A percentile compares a stretch with the other conserved stretches of the same genome.
phyloP scores from a whole-genome alignment of 1,139 yeast genomes.

The Hansenula lynferdii region DNA sequence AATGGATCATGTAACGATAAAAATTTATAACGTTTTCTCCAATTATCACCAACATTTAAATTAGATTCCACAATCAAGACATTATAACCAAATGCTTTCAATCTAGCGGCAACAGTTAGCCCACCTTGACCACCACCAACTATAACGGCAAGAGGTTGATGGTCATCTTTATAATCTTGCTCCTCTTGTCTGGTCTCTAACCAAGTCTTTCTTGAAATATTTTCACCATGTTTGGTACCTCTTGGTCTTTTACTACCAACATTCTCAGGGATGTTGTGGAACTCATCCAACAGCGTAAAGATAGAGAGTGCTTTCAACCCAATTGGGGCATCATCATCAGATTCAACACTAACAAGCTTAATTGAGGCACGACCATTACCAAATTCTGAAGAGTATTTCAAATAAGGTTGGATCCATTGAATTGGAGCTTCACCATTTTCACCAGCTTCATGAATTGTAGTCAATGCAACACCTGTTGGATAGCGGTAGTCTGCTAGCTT shows the following conservation, averaged over 20 bases:
- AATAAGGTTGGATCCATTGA: conserved; percentile 32
- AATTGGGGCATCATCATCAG: conserved; percentile 21
- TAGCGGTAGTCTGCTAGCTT: conserved; percentile 25
- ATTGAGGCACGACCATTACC: conserved; percentile 33
- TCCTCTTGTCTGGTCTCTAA: conserved; percentile 26
- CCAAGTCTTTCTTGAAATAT: conserved; percentile 30
- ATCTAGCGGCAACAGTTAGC: conserved; percentile 35
- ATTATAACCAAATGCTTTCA: conserved; percentile 34
- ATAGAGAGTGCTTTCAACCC: conserved; percentile 30
- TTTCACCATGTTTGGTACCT: conserved; percentile 37
- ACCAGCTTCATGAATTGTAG: conserved; percentile 25
- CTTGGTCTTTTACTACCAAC: conserved; percentile 28
- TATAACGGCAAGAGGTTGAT: conserved; percentile 35
- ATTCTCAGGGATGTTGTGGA: conserved; percentile 31
- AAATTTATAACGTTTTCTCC: conserved; percentile 40
- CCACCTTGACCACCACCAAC: conserved; percentile 45
- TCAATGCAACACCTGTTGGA: conserved; percentile 25
- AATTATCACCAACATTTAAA: conserved; percentile 36
- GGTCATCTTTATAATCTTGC: conserved; percentile 24
- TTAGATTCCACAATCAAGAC: conserved; percentile 34
- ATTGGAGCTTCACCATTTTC: conserved; percentile 24
- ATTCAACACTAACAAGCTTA: conserved; percentile 28
- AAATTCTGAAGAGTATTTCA: conserved; percentile 27
- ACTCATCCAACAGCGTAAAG: conserved; percentile 32
- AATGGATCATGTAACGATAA: conserved; percentile 40